These are phyloP conservation scores for Fusarium guadeloupense DNA, from an alignment of 2,329 filamentous ascomycete species.

Conservation along the genomic window DNA sequence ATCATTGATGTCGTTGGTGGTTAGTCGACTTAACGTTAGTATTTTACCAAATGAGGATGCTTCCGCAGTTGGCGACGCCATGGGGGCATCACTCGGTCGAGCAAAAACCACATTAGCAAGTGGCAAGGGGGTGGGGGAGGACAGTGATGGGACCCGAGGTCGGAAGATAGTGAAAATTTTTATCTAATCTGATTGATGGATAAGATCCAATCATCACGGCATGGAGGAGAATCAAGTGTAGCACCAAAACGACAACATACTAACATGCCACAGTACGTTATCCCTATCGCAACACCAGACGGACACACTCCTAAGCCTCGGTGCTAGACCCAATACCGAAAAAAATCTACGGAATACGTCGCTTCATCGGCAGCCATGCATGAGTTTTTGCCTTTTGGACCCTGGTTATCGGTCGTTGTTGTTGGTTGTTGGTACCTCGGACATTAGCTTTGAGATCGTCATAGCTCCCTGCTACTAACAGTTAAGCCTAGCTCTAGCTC, in stretches of 20 bases:
- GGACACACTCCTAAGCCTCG: neutral
- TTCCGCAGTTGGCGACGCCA: constrained; percentile 14
- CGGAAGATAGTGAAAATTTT: constrained; percentile 27
- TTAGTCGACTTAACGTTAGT: neutral
- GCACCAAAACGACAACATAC: neutral
- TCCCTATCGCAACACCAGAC: neutral
- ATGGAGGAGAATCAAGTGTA: neutral
- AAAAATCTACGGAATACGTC: neutral
- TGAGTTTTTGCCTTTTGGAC: neutral
- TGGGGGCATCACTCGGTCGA: neutral
- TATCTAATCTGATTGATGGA: constrained; percentile 41
- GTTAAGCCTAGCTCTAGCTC: neutral
- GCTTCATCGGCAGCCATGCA: neutral
- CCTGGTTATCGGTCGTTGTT: no score
- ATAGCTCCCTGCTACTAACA: constrained; percentile 13
- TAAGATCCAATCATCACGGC: constrained; percentile 25
- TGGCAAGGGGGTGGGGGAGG: constrained; percentile 28
- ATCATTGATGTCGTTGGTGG: constrained; percentile 10
- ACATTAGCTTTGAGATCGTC: constrained; percentile 15
- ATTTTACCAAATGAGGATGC: constrained; percentile 14
- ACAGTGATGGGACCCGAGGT: constrained; percentile 18
- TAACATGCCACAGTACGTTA: no score
- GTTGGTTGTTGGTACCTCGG: constrained; percentile 16
- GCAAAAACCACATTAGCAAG: constrained; percentile 10
- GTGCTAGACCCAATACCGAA: neutral